Conservation (phyloP, 1,139 yeast species). For the Kodamaea plutei region DNA sequence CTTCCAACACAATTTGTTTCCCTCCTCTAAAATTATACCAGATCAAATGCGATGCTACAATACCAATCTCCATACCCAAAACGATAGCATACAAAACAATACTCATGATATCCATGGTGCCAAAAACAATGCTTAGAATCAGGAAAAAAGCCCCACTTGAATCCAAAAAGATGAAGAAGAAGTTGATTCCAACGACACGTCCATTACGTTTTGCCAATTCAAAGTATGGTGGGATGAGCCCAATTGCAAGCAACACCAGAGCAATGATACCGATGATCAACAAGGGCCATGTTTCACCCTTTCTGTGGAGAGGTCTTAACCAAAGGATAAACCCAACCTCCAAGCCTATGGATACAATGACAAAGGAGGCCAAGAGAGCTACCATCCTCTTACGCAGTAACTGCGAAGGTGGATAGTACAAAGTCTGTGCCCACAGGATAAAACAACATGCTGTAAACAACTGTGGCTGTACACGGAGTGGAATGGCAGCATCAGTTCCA, state of each 20-base stretch:
- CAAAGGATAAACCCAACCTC: slow-evolving; percentile 74
- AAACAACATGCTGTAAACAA: slow-evolving; percentile 71
- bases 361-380: slow-evolving; percentile 31
- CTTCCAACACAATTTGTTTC: slow-evolving; percentile 21
- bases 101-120: slow-evolving; percentile 69
- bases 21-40: slow-evolving; percentile 61
- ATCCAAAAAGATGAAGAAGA: slow-evolving; percentile 74
- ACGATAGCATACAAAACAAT: slow-evolving; percentile 70
- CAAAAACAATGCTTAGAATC: slow-evolving; percentile 60
- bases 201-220: slow-evolving; percentile 79
- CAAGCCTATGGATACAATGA: slow-evolving; percentile 49
- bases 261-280: slow-evolving; percentile 77
- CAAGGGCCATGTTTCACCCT: slow-evolving; percentile 71
- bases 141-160: slow-evolving; percentile 78
- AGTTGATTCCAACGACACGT: slow-evolving; percentile 83
- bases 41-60: slow-evolving; percentile 60
- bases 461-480: slow-evolving; percentile 83
- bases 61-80: slow-evolving; percentile 71
- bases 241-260: slow-evolving; percentile 67
- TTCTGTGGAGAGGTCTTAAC: slow-evolving; percentile 59
- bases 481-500: slow-evolving; percentile 66
- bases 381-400: slow-evolving; percentile 36
- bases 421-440: slow-evolving; percentile 64
- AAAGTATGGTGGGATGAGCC: slow-evolving; percentile 83
- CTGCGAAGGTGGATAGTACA: slow-evolving; percentile 74